phyloP scores from a whole-genome alignment of 768 basidiomycete species.

The Xerocomellus intermedius region DNA sequence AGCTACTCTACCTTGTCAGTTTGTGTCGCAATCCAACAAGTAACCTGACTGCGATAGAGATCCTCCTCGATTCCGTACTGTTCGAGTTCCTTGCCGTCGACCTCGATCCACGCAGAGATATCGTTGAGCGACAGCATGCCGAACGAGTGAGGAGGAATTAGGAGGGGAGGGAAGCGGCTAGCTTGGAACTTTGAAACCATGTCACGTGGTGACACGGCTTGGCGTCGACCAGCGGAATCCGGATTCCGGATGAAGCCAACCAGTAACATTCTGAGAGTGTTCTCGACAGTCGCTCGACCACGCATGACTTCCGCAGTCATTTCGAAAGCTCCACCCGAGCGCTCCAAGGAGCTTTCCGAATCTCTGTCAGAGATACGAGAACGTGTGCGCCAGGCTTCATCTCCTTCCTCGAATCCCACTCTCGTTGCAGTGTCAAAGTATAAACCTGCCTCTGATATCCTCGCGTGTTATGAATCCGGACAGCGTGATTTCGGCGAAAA shows the following conservation, averaged over 20 bases:
- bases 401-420: constrained; percentile 31
- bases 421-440: constrained; percentile 92
- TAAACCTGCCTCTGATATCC: constrained; percentile 86
- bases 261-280: neutral
- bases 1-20: constrained; percentile 20
- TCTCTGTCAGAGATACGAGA: constrained; percentile 52
- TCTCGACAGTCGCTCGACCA: constrained; percentile 5
- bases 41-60: constrained; percentile 13
- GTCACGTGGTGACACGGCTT: constrained; percentile 20
- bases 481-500: constrained; percentile 97
- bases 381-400: constrained; percentile 42
- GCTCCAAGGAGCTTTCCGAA: constrained; percentile 50
- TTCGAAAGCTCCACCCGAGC: constrained; percentile 36
- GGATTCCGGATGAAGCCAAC: neutral
- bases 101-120: constrained; percentile 29
- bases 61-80: constrained; percentile 24
- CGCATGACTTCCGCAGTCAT: constrained; percentile 20
- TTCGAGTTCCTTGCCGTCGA: constrained; percentile 27
- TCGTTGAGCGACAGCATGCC: constrained; percentile 23
- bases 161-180: no score
- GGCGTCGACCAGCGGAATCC: neutral
- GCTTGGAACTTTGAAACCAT: neutral
- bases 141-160: neutral
- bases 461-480: constrained; percentile 75
- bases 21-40: constrained; percentile 32